Conservation (phyloP, 148 eudicot species). For the Chenopodium formosanum region DNA sequence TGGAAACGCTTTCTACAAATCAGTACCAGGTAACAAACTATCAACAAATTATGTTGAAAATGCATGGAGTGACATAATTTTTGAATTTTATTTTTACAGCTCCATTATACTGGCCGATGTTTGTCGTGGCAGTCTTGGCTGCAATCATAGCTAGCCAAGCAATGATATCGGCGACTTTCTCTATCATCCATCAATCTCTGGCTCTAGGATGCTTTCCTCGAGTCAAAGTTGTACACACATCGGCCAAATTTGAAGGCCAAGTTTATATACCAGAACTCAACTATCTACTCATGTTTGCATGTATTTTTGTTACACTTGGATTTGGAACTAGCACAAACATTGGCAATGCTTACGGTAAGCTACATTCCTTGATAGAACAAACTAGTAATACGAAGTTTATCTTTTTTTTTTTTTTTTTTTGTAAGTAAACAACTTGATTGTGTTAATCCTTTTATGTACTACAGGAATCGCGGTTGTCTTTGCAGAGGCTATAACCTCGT, state of each 20-base stretch:
- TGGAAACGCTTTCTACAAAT: slow-evolving; percentile 26
- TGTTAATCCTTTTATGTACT: neutral
- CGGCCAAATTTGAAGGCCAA: slow-evolving; percentile 38
- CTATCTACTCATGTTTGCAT: slow-evolving; percentile 28
- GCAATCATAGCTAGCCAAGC: slow-evolving; percentile 57
- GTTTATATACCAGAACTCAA: slow-evolving; percentile 38
- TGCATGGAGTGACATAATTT: no score
- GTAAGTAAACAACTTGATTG: neutral
- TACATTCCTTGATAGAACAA: neutral
- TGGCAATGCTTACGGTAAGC: slow-evolving; percentile 40
- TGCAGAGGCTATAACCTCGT: slow-evolving; percentile 40
- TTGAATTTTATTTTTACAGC: slow-evolving; percentile 8
- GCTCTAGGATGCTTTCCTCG: slow-evolving; percentile 35
- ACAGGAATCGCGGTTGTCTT: slow-evolving; percentile 49
- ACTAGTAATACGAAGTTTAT: no score
- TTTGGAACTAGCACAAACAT: slow-evolving; percentile 31
- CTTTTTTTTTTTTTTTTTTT: no score
- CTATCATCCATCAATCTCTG: slow-evolving; percentile 42
- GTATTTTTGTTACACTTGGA: slow-evolving; percentile 27
- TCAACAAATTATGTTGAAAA: no score
- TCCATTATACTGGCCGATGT: slow-evolving; percentile 43
- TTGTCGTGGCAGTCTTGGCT: slow-evolving; percentile 41
- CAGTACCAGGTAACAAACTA: slow-evolving; percentile 29
- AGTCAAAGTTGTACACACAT: slow-evolving; percentile 37
- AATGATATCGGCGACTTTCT: slow-evolving; percentile 41